Percentiles rank a stretch among this genome's conserved stretches.
These are phyloP conservation scores for Lactarius pseudohatsudake DNA, from an alignment of 768 basidiomycete genomes.

Conservation along the genomic window DNA sequence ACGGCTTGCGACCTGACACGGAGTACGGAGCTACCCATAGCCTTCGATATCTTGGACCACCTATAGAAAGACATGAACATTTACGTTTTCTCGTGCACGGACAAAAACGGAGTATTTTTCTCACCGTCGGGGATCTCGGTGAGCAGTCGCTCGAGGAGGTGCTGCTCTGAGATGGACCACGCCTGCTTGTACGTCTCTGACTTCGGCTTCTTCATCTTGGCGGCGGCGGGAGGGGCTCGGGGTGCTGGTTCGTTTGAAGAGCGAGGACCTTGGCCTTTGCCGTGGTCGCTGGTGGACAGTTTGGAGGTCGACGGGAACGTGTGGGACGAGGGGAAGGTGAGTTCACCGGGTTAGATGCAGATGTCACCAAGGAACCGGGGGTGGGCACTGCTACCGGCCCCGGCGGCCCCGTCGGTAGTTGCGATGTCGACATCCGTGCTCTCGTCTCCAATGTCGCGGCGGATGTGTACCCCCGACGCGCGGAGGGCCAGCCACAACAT, in stretches of 20 bases:
- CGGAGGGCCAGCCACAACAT: constrained; percentile 31
- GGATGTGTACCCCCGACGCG: constrained; percentile 45
- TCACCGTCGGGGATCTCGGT: constrained; percentile 77
- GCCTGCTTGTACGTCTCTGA: constrained; percentile 79
- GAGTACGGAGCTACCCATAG: constrained; percentile 77
- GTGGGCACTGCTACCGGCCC: not conserved
- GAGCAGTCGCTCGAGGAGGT: constrained; percentile 68
- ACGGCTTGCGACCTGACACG: constrained; percentile 85
- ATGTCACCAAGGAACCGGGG: not conserved
- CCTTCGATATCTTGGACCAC: constrained; percentile 79
- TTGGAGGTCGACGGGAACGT: constrained; percentile 10
- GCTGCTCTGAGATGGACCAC: constrained; percentile 76
- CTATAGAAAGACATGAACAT: constrained; percentile 39
- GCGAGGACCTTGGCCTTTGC: constrained; percentile 16
- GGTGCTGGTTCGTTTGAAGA: constrained; percentile 2
- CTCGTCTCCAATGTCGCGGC: constrained; percentile 59
- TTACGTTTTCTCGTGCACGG: constrained; percentile 1
- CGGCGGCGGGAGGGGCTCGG: not conserved
- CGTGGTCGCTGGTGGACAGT: constrained; percentile 4
- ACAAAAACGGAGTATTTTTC: constrained; percentile 43
- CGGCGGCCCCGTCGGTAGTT: constrained; percentile 5
- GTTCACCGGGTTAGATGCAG: not conserved
- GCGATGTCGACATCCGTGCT: constrained; percentile 59
- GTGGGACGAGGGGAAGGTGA: constrained; percentile 7
- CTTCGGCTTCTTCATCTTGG: constrained; percentile 41